These are phyloP conservation scores for Xanthoconium separans DNA, from an alignment of 1,284 basidiomycete genomes.

Conservation along the genomic window DNA sequence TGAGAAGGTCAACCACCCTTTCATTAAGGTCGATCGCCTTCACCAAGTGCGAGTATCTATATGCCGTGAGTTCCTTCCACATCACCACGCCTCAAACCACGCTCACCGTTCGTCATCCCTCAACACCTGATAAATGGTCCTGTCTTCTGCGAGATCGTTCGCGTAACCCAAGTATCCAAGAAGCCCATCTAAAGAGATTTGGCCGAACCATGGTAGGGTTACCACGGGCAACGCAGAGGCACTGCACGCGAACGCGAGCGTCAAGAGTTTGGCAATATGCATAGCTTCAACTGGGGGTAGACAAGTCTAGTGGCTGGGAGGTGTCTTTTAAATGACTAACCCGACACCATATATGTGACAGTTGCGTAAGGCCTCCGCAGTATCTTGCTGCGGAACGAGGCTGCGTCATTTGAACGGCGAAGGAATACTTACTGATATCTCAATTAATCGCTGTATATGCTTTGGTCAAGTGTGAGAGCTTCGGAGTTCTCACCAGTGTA, in stretches of 20 bases:
- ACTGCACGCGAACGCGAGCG: constrained; percentile 13
- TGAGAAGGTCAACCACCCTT: constrained; percentile 40
- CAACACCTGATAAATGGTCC: constrained; percentile 45
- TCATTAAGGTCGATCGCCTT: constrained; percentile 48
- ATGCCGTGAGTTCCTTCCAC: background rate
- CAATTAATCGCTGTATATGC: background rate
- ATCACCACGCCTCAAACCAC: background rate
- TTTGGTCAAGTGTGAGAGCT: background rate
- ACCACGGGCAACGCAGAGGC: constrained; percentile 20
- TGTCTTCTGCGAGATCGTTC: constrained; percentile 16
- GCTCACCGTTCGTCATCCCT: constrained; percentile 36
- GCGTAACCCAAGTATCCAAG: constrained; percentile 7
- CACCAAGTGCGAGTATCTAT: constrained; percentile 40
- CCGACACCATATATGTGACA: background rate
- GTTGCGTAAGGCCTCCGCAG: constrained; percentile 16
- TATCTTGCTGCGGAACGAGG: constrained; percentile 7
- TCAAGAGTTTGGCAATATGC: constrained; percentile 14
- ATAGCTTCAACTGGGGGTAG: constrained; percentile 7
- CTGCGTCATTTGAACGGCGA: background rate
- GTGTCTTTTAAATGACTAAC: background rate
- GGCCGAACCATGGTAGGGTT: constrained; percentile 24
- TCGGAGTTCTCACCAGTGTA: background rate
- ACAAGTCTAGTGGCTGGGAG: background rate
- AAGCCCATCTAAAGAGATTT: constrained; percentile 18
- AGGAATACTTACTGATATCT: background rate